Conservation (phyloP, 1,139 yeast species). For the Ogataea hybrid region DNA sequence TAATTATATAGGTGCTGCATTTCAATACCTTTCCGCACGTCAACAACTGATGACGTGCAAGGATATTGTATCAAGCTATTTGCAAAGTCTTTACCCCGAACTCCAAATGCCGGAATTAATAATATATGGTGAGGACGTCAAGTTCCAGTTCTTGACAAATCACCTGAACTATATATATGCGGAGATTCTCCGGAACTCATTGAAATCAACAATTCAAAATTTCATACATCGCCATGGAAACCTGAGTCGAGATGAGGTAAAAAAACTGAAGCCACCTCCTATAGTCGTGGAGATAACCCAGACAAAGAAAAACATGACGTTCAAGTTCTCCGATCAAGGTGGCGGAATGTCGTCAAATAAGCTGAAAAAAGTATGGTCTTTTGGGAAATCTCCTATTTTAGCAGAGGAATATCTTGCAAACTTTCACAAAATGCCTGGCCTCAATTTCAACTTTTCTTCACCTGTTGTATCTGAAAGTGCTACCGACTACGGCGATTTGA, state of each 20-base stretch:
- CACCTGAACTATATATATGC: slow-evolving; percentile 86
- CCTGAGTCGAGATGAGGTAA: slow-evolving; percentile 25
- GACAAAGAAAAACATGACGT: slow-evolving; percentile 62
- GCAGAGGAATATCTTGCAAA: slow-evolving; percentile 58
- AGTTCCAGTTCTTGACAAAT: slow-evolving; percentile 79
- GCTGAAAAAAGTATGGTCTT: slow-evolving; percentile 74
- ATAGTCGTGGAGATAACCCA: slow-evolving; percentile 69
- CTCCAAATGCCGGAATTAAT: slow-evolving; percentile 70
- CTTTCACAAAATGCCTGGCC: slow-evolving; percentile 68
- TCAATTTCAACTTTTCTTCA: slow-evolving; percentile 29
- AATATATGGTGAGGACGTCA: slow-evolving; percentile 65
- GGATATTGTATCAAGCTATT: slow-evolving; percentile 45
- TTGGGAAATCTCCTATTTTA: slow-evolving; percentile 62
- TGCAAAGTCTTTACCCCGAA: slow-evolving; percentile 47
- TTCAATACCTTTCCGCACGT: slow-evolving; percentile 73
- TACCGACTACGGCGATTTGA: slow-evolving; percentile 5
- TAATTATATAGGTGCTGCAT: slow-evolving; percentile 83
- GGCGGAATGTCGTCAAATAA: slow-evolving; percentile 73
- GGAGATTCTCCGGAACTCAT: slow-evolving; percentile 80
- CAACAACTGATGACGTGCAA: slow-evolving; percentile 63
- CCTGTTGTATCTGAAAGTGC: slow-evolving; percentile 22
- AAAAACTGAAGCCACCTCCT: slow-evolving; percentile 53
- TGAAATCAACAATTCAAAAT: slow-evolving; percentile 68
- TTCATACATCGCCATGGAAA: slow-evolving; percentile 35
- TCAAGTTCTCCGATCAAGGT: slow-evolving; percentile 84